Conservation (phyloP, 2,329 filamentous ascomycete genomes). For the Cryphonectria nitschkei region DNA sequence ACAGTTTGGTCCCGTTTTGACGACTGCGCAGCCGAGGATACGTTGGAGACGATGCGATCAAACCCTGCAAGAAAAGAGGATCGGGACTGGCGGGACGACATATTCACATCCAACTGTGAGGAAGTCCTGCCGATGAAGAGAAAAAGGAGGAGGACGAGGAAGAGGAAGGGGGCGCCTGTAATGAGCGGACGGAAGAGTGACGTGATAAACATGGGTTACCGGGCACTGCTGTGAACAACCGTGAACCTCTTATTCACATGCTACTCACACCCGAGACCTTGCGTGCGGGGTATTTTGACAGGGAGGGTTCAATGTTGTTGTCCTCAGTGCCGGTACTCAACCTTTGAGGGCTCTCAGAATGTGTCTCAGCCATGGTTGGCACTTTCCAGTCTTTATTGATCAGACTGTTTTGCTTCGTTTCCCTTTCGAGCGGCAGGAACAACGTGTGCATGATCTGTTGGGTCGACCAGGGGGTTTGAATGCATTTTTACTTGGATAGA, state of each 20-base stretch:
- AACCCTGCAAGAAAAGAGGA: slow-evolving; percentile 17
- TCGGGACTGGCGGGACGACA: slow-evolving; percentile 14
- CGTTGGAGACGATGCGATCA: slow-evolving; percentile 20
- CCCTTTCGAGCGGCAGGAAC: not conserved
- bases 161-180: not conserved
- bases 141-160: not conserved
- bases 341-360: not conserved
- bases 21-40: slow-evolving; percentile 16
- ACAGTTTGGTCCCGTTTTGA: slow-evolving; percentile 11
- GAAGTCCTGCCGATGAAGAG: not conserved
- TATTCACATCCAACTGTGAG: not conserved
- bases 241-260: not conserved
- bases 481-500: too few relatives aligned
- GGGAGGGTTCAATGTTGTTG: not conserved
- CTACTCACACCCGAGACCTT: not conserved
- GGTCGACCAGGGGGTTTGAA: too few relatives aligned
- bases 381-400: not conserved
- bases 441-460: too few relatives aligned
- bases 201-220: not conserved
- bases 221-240: not conserved
- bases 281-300: not conserved
- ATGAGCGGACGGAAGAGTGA: not conserved
- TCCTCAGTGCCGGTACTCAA: not conserved
- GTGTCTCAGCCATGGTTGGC: not conserved
- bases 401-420: not conserved